Evolutionary conservation across 345 rosid genomes (phyloP), one percentile per base, ranked within the genome.

Genomic region (Dovyalis caffra): DNA sequence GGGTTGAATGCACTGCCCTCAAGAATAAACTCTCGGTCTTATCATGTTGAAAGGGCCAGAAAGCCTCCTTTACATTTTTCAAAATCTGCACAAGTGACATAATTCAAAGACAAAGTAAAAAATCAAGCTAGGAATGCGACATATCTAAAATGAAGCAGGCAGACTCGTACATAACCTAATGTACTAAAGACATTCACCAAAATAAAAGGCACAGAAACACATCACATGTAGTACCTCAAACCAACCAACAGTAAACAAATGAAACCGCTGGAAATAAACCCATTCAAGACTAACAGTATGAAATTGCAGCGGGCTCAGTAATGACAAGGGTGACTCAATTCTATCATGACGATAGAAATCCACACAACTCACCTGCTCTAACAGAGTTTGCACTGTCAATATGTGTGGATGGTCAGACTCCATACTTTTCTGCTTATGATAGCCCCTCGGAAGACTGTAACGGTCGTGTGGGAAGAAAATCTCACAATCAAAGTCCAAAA

Each of bases 1-100:
- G 82, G 60, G 88, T 88, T 65, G 90, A 90, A 70, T 76, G 71
- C 34, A 89, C 94, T 21, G 90, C 94, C 66, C 86, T 83, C 45
- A 86, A 78, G 76, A 90, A 90, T 79, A 87, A 81, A 76, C 90
- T 90, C 70, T 72, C 74, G 18, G 79, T 51, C 29, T 38, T 70
- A 78, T 83, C 87, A 74, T 79, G 75, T 73, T 85, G 89, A 85
- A 88, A 90, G 60, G 94, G 94, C 94, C 94, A 90, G 80, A 90
- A 88, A 76, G 87, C 86, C 71, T 47, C 86, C 83, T 90, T 90
- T 84, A 88, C 82, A 81, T 76, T 80, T 76, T 78, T 80, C 76
- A 88, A 82, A 49, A 83, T 73, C 91, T 86, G 85, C 80, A 72
- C 33, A 26, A 60, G 12, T 60, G 64, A 9, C 29, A 14, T 3